Evolutionary conservation across 1,139 yeast species (phyloP), one percentile per base, ranked within the genome.

Genomic region (Yamadazyma songkhlaensis): DNA sequence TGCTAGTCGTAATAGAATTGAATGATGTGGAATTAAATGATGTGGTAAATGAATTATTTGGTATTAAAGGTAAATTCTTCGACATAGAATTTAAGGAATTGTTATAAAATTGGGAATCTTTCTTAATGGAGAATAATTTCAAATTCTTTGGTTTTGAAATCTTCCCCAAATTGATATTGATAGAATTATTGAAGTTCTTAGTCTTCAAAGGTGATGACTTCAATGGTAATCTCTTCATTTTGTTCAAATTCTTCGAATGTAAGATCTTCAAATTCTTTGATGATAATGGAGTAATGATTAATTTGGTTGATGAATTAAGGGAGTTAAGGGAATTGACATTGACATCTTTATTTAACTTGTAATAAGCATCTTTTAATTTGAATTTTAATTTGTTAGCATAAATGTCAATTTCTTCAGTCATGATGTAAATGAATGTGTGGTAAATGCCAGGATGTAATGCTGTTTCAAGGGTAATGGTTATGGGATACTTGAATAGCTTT

Each of bases 361-460:
- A 86, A 51, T 84, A 76, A 1, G 97, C 97, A 49, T 87, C 64
- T 53, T 81, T 84, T 28, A 88, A 71, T 50, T 90, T 79, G 49
- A 81, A 67, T 54, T 82, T 82, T 51, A 87, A 70, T 53, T 78
- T 76, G 35, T 83, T 70, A 10, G 90, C 89, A 22, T 48, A 48
- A 21, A 44, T 39, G 36, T 45, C 44, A 42, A 38, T 39, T 10
- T 38, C 40, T 12, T 26, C 30, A 9, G 29, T 33, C 22, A 26
- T 33, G 9, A 11, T 30, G 5, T 9, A 17, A 17, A 17, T 17
- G 20, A 17, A 6, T 17, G 20, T 17, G 20, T 17, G 6, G n/a
- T n/a, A 4, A 17, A 17, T 17, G 20, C 20, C 20, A 17, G 20
- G 6, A 17, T 4, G 20, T 17, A 17, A 17, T 17, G 20, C 20